phyloP scores from a whole-genome alignment of 176 grass and related monocot genomes.

The Triticum turgidum region DNA sequence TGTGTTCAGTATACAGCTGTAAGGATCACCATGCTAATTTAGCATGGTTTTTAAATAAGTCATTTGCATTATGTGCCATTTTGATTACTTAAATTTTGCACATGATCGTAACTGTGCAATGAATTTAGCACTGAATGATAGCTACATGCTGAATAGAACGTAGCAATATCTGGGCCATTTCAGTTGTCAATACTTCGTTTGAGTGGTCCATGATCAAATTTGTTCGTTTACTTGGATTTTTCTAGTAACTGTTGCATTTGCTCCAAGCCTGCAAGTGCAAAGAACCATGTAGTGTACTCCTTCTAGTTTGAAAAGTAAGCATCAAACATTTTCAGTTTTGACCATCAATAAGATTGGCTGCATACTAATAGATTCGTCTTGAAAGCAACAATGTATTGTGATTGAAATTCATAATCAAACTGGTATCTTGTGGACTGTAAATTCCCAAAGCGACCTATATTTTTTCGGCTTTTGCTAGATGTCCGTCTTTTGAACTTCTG shows the following conservation, averaged over 20 bases:
- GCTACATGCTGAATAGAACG: neutral
- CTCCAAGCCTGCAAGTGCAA: neutral
- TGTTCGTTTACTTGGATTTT: neutral
- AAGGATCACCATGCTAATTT: slow-evolving; percentile 39
- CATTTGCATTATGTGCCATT: slow-evolving; percentile 9
- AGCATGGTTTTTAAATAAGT: neutral
- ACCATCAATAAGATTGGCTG: neutral
- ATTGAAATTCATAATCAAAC: neutral
- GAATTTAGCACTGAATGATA: slow-evolving; percentile 24
- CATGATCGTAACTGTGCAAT: neutral
- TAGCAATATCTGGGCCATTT: neutral
- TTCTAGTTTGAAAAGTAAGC: neutral
- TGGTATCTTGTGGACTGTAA: slow-evolving; percentile 1
- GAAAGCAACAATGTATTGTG: neutral
- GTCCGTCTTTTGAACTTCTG: neutral
- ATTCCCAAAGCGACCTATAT: neutral
- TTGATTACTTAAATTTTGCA: slow-evolving; percentile 3
- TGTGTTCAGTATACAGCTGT: slow-evolving; percentile 86
- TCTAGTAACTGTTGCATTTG: neutral
- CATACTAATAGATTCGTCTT: slow-evolving; percentile 15
- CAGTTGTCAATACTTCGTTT: slow-evolving; percentile 3
- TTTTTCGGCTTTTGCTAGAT: neutral
- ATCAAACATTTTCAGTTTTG: slow-evolving; percentile 14
- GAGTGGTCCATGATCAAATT: neutral
- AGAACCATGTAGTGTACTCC: neutral